Evolutionary conservation across 2,329 filamentous ascomycete genomes (phyloP).

Genomic region (Fragosphaeria purpurea): DNA sequence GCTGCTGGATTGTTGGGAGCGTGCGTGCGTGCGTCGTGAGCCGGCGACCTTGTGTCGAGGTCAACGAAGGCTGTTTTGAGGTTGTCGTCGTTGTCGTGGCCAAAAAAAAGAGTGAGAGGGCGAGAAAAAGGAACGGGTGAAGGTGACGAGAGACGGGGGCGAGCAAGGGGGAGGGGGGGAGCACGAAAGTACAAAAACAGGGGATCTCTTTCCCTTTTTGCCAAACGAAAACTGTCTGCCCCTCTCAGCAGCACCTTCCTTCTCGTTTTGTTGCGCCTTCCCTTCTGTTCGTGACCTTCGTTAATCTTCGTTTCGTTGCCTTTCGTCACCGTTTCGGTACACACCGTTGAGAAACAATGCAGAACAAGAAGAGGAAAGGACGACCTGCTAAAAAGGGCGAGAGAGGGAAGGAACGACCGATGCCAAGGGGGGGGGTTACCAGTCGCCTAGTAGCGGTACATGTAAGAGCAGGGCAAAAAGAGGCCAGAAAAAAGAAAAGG

Average conservation of each 20-base stretch:
- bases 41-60: too few relatives aligned
- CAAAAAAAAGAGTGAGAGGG: not conserved
- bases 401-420: not conserved
- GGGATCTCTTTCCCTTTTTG: not conserved
- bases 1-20: not conserved
- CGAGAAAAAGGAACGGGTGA: not conserved
- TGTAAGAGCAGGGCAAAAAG: not conserved
- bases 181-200: not conserved
- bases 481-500: not conserved
- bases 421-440: not conserved
- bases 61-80: not conserved
- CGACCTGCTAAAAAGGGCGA: conserved; percentile 8
- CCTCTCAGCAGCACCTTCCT: conserved; percentile 2
- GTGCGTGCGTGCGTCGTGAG: too few relatives aligned
- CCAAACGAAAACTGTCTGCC: not conserved
- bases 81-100: not conserved
- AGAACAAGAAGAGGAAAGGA: conserved; percentile 2
- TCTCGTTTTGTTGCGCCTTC: too few relatives aligned
- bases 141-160: not conserved
- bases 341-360: not conserved
- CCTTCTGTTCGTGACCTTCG: conserved; percentile 3
- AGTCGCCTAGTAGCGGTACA: not conserved
- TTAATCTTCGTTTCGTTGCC: not conserved
- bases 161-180: not conserved
- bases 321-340: too few relatives aligned